Evolutionary conservation across 768 basidiomycete species (phyloP).

Genomic region (Tylopilus rubrobrunneus): DNA sequence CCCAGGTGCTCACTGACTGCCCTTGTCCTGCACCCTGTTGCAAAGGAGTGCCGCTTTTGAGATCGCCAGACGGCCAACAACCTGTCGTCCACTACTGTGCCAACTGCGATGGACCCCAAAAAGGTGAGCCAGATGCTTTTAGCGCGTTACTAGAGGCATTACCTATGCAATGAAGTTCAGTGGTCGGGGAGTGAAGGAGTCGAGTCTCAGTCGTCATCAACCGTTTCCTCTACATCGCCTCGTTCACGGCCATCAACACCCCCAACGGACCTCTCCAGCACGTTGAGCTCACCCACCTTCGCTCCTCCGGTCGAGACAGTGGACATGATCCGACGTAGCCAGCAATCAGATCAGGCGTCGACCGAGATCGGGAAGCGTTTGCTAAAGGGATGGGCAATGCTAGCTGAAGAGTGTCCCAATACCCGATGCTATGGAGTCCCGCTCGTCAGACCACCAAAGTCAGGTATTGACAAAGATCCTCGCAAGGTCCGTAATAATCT

Average conservation of each 20-base stretch:
- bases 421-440: slow-evolving; percentile 71
- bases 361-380: slow-evolving; percentile 74
- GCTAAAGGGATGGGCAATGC: slow-evolving; percentile 83
- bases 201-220: slow-evolving; percentile 35
- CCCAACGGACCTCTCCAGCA: slow-evolving; percentile 68
- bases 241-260: slow-evolving; percentile 69
- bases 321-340: slow-evolving; percentile 61
- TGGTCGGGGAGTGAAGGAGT: slow-evolving; percentile 11
- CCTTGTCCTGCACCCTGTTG: slow-evolving; percentile 57
- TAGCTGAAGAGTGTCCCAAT: slow-evolving; percentile 82
- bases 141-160: slow-evolving; percentile 1
- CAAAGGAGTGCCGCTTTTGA: slow-evolving; percentile 62
- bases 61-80: slow-evolving; percentile 53
- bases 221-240: slow-evolving; percentile 46
- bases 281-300: slow-evolving; percentile 59
- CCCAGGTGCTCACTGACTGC: slow-evolving; percentile 60
- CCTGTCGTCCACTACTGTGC: slow-evolving; percentile 56
- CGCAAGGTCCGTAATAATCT: slow-evolving; percentile 48
- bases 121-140: slow-evolving; percentile 26
- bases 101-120: slow-evolving; percentile 48
- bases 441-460: slow-evolving; percentile 74
- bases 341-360: slow-evolving; percentile 79
- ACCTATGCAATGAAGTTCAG: slow-evolving; percentile 13
- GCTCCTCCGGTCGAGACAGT: slow-evolving; percentile 63
- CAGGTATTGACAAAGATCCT: slow-evolving; percentile 56